A percentile compares a stretch with the other conserved stretches of the same genome.
These are phyloP conservation scores for Ordospora colligata DNA, from an alignment of 371 early-diverging fungal genomes.

Conservation along the genomic window DNA sequence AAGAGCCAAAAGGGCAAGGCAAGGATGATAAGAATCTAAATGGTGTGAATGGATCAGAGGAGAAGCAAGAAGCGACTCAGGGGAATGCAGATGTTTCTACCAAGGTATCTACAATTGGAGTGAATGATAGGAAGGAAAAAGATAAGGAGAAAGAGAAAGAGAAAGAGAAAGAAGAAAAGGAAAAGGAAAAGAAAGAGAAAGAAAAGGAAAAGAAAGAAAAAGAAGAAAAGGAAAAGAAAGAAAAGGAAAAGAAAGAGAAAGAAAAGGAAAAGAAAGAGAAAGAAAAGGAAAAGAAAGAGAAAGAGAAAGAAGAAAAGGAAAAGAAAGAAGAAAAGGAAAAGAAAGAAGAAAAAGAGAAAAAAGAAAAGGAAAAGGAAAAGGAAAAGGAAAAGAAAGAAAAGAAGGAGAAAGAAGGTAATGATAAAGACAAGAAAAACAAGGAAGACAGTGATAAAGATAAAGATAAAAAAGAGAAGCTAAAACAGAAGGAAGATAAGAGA, in stretches of 20 bases:
- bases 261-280: slow-evolving; percentile 1
- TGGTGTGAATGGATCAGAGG: not conserved
- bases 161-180: not conserved
- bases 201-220: not conserved
- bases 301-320: not conserved
- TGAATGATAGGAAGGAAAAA: not conserved
- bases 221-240: not conserved
- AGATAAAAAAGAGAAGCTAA: slow-evolving; percentile 1
- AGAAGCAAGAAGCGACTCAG: not conserved
- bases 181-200: not conserved
- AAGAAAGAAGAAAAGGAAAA: slow-evolving; percentile 3
- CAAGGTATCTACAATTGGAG: not conserved
- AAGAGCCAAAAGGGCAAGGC: not conserved
- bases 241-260: not conserved
- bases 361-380: not conserved
- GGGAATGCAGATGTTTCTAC: not conserved
- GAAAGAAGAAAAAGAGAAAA: not conserved
- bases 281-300: slow-evolving; percentile 10
- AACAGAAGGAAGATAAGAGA: not conserved
- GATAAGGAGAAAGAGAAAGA: not conserved
- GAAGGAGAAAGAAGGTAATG: not conserved
- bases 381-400: not conserved
- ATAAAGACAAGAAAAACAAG: slow-evolving; percentile 9
- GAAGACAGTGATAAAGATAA: slow-evolving; percentile 1
- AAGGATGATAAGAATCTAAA: slow-evolving; percentile 9